These are phyloP conservation scores for Musa troglodytarum DNA, from an alignment of 176 grass and related monocot genomes.

Conservation along the genomic window DNA sequence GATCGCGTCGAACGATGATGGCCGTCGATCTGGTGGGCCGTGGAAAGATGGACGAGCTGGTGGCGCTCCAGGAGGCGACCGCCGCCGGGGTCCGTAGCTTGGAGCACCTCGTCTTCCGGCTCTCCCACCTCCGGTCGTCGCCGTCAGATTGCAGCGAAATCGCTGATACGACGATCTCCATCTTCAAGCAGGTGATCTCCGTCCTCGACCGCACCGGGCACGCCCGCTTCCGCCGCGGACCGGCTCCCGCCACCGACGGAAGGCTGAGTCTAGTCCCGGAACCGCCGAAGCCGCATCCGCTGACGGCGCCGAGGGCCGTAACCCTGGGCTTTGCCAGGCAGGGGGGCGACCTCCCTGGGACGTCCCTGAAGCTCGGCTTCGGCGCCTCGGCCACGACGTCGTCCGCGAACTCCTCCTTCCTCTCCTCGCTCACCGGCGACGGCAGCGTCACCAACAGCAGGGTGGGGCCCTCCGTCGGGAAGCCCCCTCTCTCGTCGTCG, in stretches of 20 bases:
- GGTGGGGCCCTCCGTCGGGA: slow-evolving; percentile 32
- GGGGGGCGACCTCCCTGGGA: slow-evolving; percentile 15
- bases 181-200: slow-evolving; percentile 86
- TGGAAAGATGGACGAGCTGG: slow-evolving; percentile 45
- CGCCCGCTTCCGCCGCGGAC: slow-evolving; percentile 77
- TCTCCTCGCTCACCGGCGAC: slow-evolving; percentile 82
- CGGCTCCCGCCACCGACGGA: neutral
- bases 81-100: slow-evolving; percentile 58
- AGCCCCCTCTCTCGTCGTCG: slow-evolving; percentile 51
- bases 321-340: slow-evolving; percentile 87
- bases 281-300: neutral
- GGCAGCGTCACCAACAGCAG: slow-evolving; percentile 71
- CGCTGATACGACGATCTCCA: slow-evolving; percentile 69
- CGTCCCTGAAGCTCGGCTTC: slow-evolving; percentile 16
- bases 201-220: slow-evolving; percentile 87
- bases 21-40: slow-evolving; percentile 62
- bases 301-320: slow-evolving; percentile 36
- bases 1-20: slow-evolving; percentile 10
- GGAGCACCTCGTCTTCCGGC: slow-evolving; percentile 57
- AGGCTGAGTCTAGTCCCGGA: neutral
- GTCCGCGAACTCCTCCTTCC: slow-evolving; percentile 63
- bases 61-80: slow-evolving; percentile 74
- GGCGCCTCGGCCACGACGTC: slow-evolving; percentile 52
- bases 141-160: slow-evolving; percentile 61
- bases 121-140: slow-evolving; percentile 25